These are phyloP conservation scores for Suhomyces taliae DNA, from an alignment of 1,139 yeast species.

Conservation along the genomic window DNA sequence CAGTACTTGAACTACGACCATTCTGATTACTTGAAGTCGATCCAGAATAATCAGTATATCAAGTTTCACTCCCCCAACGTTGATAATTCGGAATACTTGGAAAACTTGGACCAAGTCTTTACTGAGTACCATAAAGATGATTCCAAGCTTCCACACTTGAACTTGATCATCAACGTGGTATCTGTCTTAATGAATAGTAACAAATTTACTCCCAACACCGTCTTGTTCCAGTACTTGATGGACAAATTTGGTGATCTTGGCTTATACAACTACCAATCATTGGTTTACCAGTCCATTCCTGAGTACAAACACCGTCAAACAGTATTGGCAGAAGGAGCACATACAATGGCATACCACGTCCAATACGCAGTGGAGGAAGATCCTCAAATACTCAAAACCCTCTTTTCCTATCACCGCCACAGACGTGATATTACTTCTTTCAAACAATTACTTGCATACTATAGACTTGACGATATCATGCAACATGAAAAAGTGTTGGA, in stretches of 20 bases:
- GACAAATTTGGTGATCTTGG: constrained; percentile 25
- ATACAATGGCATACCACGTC: constrained; percentile 22
- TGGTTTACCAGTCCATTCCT: constrained; percentile 28
- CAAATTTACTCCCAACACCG: constrained; percentile 24
- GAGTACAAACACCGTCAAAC: constrained; percentile 23
- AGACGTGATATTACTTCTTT: constrained; percentile 23
- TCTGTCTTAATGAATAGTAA: constrained; percentile 19
- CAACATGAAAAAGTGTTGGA: constrained; percentile 26
- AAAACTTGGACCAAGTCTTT: constrained; percentile 19
- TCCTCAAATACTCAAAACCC: constrained; percentile 29
- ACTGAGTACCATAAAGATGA: constrained; percentile 10
- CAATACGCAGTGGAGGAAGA: constrained; percentile 22
- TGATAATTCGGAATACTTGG: constrained; percentile 23
- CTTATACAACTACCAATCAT: constrained; percentile 27
- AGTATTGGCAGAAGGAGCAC: constrained; percentile 18
- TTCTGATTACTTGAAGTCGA: constrained; percentile 23
- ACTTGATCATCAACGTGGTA: constrained; percentile 22
- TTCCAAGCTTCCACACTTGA: constrained; percentile 18
- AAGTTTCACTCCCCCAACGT: constrained; percentile 17
- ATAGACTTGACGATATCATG: constrained; percentile 29
- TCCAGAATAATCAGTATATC: constrained; percentile 17
- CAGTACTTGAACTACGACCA: constrained; percentile 34
- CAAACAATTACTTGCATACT: constrained; percentile 27
- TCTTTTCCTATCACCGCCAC: constrained; percentile 28
- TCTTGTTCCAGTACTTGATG: constrained; percentile 26